Percentiles rank a stretch among this genome's conserved stretches.
Conservation (phyloP, 441 rosid species). For the Jatropha podagrica region DNA sequence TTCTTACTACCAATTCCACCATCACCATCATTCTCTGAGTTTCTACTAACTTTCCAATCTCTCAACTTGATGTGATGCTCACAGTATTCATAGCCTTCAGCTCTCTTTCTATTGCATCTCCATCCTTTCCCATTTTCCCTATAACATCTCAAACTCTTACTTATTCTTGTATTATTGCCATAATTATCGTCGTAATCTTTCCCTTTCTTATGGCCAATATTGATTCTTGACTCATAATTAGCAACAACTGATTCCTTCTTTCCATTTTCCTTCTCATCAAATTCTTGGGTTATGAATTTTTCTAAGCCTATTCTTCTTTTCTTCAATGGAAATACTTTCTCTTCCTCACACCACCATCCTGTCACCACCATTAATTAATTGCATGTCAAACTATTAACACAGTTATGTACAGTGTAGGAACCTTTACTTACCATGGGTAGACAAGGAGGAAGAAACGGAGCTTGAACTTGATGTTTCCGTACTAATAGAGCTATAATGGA, state of each 20-base stretch:
- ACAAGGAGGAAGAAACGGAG: constrained; percentile 15
- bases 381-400: background rate
- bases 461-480: constrained; percentile 9
- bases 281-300: constrained; percentile 6
- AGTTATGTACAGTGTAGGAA: no score
- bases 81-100: constrained; percentile 13
- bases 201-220: background rate
- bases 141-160: constrained; percentile 11
- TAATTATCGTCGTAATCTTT: background rate
- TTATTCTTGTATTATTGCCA: no score
- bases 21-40: background rate
- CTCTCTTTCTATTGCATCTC: constrained; percentile 22
- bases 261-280: no score
- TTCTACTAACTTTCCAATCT: no score
- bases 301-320: constrained; percentile 31
- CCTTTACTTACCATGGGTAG: background rate
- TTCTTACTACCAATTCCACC: background rate
- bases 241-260: no score
- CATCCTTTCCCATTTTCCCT: constrained; percentile 24
- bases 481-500: background rate
- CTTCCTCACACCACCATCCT: constrained; percentile 35
- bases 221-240: background rate
- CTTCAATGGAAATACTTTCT: constrained; percentile 29
- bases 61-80: constrained; percentile 7
- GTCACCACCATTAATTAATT: background rate